Evolutionary conservation across 257 asterid species (phyloP).

Genomic region (Rubia yunnanensis): DNA sequence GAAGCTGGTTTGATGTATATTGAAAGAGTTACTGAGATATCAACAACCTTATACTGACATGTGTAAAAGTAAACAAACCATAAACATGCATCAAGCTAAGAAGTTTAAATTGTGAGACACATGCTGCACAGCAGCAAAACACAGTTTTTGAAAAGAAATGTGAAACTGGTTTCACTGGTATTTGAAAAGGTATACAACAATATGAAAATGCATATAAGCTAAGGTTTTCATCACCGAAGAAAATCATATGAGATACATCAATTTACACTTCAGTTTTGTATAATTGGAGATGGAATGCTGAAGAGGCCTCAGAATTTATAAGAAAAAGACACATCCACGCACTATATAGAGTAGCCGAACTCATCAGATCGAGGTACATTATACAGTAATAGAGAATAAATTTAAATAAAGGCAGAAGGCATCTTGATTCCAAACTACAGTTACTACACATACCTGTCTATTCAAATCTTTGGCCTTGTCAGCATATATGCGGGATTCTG

Average conservation of each 20-base stretch:
- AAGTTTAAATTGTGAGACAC: too few relatives aligned
- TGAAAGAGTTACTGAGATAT: too few relatives aligned
- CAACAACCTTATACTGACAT: not conserved
- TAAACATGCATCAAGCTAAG: too few relatives aligned
- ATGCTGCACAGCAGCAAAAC: not conserved
- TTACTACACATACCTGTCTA: constrained; percentile 59
- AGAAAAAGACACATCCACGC: not conserved
- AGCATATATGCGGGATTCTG: constrained; percentile 85
- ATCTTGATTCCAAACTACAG: constrained; percentile 1
- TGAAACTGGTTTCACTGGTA: not conserved
- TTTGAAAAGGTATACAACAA: not conserved
- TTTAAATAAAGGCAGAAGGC: not conserved
- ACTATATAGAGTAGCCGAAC: not conserved
- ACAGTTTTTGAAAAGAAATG: too few relatives aligned
- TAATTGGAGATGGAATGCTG: not conserved
- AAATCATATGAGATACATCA: not conserved
- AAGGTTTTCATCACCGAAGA: not conserved
- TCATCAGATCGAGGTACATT: not conserved
- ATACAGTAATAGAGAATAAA: not conserved
- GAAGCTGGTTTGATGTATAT: too few relatives aligned
- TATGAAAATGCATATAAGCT: not conserved
- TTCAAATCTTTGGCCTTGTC: constrained; percentile 89
- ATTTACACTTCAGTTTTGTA: not conserved
- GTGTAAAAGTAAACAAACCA: too few relatives aligned
- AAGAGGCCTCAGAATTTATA: not conserved